These are phyloP conservation scores for Fusarium algeriense DNA, from an alignment of 2,329 filamentous ascomycete species.

Conservation along the genomic window DNA sequence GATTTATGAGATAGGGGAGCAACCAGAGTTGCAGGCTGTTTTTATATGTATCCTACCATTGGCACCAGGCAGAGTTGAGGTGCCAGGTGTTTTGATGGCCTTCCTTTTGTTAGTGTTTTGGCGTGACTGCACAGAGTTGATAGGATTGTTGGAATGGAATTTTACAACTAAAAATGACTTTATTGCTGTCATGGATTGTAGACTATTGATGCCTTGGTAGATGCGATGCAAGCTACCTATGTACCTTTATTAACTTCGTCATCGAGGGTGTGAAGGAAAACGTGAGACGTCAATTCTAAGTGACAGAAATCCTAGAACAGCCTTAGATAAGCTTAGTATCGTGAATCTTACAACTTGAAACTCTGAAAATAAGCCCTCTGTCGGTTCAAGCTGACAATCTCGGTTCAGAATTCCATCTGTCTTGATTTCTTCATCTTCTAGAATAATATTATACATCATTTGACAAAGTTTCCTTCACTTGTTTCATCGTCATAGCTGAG, in stretches of 20 bases:
- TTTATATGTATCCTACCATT: constrained; percentile 40
- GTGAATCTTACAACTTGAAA: no score
- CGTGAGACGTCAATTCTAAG: no score
- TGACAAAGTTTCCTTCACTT: background rate
- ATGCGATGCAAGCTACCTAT: no score
- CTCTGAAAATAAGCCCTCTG: no score
- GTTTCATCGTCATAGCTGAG: constrained; percentile 22
- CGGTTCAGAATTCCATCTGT: background rate
- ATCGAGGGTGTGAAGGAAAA: no score
- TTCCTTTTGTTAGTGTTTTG: constrained; percentile 45
- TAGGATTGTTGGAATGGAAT: constrained; percentile 44
- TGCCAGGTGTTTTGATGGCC: constrained; percentile 40
- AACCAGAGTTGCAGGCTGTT: constrained; percentile 35
- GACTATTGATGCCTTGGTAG: background rate
- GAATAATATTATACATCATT: background rate
- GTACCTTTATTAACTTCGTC: no score
- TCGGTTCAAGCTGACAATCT: background rate
- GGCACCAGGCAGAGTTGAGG: constrained; percentile 32
- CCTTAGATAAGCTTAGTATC: no score
- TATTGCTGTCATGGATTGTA: background rate
- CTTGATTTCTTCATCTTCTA: background rate
- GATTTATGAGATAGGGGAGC: constrained; percentile 43
- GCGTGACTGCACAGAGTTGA: constrained; percentile 46
- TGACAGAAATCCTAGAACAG: no score
- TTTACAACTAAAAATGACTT: constrained; percentile 31